A percentile compares a stretch with the other conserved stretches of the same genome.
phyloP scores from a whole-genome alignment of 805 yeast genomes.

The Yarrowia sp. region DNA sequence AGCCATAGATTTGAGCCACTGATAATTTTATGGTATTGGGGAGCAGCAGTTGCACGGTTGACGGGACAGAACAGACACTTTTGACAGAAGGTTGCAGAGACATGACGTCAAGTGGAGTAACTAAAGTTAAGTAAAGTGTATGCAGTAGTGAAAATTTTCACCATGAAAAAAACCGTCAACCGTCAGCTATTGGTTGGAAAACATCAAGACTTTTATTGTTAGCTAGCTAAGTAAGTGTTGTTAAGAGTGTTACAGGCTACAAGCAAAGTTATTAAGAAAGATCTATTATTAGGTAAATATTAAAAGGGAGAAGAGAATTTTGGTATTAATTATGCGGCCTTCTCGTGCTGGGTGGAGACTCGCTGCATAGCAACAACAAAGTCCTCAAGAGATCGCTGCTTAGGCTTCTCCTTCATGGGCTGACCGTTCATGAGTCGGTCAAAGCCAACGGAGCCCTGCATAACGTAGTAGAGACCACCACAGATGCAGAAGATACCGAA shows the following conservation, averaged over 20 bases:
- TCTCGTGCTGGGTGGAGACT: slow-evolving; percentile 65
- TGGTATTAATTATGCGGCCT: slow-evolving; percentile 41
- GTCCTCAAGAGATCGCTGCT: slow-evolving; percentile 56
- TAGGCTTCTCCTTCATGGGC: slow-evolving; percentile 42
- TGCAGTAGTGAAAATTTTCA: too few relatives aligned
- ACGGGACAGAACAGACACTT: too few relatives aligned
- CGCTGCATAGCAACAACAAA: slow-evolving; percentile 63
- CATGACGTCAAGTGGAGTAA: too few relatives aligned
- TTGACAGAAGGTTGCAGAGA: too few relatives aligned
- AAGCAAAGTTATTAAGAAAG: not conserved
- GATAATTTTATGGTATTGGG: too few relatives aligned
- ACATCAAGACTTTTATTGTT: too few relatives aligned
- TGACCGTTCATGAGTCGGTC: slow-evolving; percentile 60
- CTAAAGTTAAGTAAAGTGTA: too few relatives aligned
- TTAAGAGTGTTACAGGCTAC: too few relatives aligned
- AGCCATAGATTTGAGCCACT: not conserved
- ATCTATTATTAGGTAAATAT: slow-evolving; percentile 26
- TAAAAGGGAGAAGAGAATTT: slow-evolving; percentile 27
- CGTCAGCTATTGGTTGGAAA: too few relatives aligned
- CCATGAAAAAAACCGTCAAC: too few relatives aligned
- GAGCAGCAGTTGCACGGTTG: too few relatives aligned
- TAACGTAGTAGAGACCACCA: slow-evolving; percentile 95
- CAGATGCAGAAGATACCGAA: slow-evolving; percentile 95
- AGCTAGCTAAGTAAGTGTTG: too few relatives aligned
- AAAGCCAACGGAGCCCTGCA: slow-evolving; percentile 57